Conservation (phyloP, 345 rosid genomes). For the Raphanus raphanistrum region DNA sequence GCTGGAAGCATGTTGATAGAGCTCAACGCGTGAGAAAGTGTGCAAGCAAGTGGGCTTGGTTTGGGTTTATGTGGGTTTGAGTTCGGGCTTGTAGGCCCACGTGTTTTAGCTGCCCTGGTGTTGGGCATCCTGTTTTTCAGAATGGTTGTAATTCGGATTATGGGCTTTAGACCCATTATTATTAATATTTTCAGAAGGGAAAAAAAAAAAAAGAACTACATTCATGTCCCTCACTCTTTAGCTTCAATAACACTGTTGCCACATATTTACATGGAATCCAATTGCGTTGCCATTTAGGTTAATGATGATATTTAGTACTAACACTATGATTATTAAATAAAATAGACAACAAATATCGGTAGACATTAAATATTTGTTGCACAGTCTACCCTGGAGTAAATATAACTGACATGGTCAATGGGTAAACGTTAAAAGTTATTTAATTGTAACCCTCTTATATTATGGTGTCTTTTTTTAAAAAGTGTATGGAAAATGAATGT, state of each 20-base stretch:
- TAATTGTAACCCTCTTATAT: background rate
- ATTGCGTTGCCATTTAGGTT: background rate
- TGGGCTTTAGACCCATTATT: no score
- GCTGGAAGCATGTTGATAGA: no score
- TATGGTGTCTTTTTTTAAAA: background rate
- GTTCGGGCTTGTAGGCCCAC: no score
- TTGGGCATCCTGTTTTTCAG: no score
- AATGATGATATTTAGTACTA: background rate
- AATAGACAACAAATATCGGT: background rate
- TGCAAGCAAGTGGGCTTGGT: no score
- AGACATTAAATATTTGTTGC: background rate
- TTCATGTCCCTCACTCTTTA: background rate
- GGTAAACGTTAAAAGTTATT: conserved; percentile 1
- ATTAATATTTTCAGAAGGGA: no score
- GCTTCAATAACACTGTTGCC: conserved; percentile 13
- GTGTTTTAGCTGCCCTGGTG: no score
- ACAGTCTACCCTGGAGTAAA: background rate
- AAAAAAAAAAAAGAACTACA: no score
- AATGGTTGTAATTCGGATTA: no score
- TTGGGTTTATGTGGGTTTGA: no score
- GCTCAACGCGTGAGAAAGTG: no score
- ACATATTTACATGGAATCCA: background rate
- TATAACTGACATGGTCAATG: conserved; percentile 1
- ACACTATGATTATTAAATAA: background rate
- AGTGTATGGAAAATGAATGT: background rate